Percentiles rank a stretch among this genome's conserved stretches.
These are phyloP conservation scores for Coemansia sp. DNA, from an alignment of 192 early-diverging fungal species.

Conservation along the genomic window DNA sequence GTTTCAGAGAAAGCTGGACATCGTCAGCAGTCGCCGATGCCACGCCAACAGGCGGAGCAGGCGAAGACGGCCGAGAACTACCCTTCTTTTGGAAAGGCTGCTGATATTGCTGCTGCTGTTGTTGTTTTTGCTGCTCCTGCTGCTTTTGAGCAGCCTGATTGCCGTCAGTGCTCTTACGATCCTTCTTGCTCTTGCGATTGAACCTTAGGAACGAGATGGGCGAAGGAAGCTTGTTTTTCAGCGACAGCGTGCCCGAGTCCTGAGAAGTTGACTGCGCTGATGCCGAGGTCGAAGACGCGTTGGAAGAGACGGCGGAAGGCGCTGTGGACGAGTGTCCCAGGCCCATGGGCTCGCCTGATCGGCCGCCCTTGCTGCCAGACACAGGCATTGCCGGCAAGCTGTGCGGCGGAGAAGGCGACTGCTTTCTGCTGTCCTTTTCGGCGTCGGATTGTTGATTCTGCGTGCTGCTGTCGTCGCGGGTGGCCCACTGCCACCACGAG, in stretches of 20 bases:
- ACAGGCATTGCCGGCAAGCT: conserved; percentile 1
- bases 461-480: conserved; percentile 16
- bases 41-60: background rate
- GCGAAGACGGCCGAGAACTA: background rate
- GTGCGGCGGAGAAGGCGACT: conserved; percentile 13
- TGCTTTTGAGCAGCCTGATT: background rate
- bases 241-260: conserved; percentile 5
- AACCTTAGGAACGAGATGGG: conserved; percentile 45
- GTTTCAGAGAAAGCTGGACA: background rate
- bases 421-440: conserved; percentile 7
- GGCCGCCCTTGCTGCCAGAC: conserved; percentile 2
- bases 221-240: conserved; percentile 45
- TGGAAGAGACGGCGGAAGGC: conserved; percentile 3
- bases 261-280: background rate
- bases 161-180: conserved; percentile 13
- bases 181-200: conserved; percentile 49
- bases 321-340: background rate
- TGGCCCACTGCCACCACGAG: conserved; percentile 52
- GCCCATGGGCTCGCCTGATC: background rate
- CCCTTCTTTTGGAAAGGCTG: background rate
- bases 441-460: conserved; percentile 5
- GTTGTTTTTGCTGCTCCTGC: conserved; percentile 3
- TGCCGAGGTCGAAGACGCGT: conserved; percentile 10
- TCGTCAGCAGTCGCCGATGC: background rate
- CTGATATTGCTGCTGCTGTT: conserved; percentile 10